Conservation (phyloP, 2,329 filamentous ascomycete genomes). For the Diaporthe eres region DNA sequence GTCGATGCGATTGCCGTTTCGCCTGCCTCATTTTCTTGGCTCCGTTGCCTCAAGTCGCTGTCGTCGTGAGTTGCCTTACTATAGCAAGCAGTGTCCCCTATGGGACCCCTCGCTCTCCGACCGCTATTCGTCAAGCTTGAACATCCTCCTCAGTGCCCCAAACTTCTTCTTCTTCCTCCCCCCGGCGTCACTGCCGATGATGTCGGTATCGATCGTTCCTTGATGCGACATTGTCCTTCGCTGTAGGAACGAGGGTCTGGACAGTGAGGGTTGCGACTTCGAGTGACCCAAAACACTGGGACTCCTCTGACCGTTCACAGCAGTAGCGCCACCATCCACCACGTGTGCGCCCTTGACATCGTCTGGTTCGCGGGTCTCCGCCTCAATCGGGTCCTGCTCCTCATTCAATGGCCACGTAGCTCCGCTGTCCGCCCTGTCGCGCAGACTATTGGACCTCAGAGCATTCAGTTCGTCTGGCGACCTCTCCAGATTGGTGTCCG, state of each 20-base stretch:
- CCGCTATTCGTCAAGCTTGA: conserved; percentile 64
- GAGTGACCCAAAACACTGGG: conserved; percentile 40
- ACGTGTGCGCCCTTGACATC: conserved; percentile 54
- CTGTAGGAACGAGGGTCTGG: conserved; percentile 51
- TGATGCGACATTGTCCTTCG: conserved; percentile 54
- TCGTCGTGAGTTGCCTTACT: not conserved
- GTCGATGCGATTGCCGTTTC: not conserved
- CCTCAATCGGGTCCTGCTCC: not conserved
- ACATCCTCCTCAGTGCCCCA: conserved; percentile 74
- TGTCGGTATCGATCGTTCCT: conserved; percentile 37
- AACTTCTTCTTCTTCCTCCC: conserved; percentile 76
- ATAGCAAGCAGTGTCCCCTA: not conserved
- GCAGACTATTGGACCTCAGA: conserved; percentile 54
- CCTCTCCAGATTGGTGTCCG: conserved; percentile 74
- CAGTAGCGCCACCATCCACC: conserved; percentile 42
- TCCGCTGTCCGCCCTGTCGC: conserved; percentile 40
- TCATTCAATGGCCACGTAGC: conserved; percentile 49
- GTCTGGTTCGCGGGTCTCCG: conserved; percentile 47
- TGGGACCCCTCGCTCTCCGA: not conserved
- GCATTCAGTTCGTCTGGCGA: conserved; percentile 66
- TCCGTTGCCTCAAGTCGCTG: not conserved
- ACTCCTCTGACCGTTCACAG: conserved; percentile 44
- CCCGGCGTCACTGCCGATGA: conserved; percentile 40
- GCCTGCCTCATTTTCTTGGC: not conserved
- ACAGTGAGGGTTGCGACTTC: conserved; percentile 37